Percentiles rank a stretch among this genome's conserved stretches.
Evolutionary conservation across 345 rosid species (phyloP).

Genomic region (Hibiscus trionum): DNA sequence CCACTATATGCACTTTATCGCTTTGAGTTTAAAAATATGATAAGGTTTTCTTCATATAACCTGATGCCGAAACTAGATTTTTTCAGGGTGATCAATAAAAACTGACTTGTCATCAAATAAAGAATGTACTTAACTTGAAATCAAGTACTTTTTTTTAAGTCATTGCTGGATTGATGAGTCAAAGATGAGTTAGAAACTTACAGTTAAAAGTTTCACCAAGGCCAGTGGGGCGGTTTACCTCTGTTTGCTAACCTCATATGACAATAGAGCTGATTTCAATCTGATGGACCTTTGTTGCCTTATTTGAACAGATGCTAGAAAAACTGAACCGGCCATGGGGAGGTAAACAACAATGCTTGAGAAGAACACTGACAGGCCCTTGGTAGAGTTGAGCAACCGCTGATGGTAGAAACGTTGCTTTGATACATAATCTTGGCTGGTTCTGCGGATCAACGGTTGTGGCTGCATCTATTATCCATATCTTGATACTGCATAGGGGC

Average conservation of each 20-base stretch:
- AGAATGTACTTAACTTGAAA: neutral
- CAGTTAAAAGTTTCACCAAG: neutral
- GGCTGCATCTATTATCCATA: slow-evolving; percentile 1
- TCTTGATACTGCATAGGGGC: slow-evolving; percentile 12
- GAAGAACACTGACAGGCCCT: slow-evolving; percentile 84
- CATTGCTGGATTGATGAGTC: neutral
- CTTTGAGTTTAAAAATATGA: neutral
- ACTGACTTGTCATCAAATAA: neutral
- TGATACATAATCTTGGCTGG: slow-evolving; percentile 8
- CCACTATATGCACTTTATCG: neutral
- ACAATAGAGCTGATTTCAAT: neutral
- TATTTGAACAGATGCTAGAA: slow-evolving; percentile 34
- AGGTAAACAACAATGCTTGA: slow-evolving; percentile 60
- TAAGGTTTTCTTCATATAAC: neutral
- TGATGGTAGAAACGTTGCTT: neutral
- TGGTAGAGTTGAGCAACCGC: slow-evolving; percentile 46
- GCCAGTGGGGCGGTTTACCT: neutral
- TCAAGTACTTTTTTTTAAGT: neutral
- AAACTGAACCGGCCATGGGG: slow-evolving; percentile 43
- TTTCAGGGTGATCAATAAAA: neutral
- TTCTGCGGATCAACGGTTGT: slow-evolving; percentile 5
- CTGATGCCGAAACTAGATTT: neutral
- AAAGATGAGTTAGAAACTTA: neutral
- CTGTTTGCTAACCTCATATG: neutral
- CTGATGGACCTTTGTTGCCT: neutral